Percentiles rank a stretch among this genome's conserved stretches.
Evolutionary conservation across 179 eudicot species (phyloP).

Genomic region (Dionaea muscipula): DNA sequence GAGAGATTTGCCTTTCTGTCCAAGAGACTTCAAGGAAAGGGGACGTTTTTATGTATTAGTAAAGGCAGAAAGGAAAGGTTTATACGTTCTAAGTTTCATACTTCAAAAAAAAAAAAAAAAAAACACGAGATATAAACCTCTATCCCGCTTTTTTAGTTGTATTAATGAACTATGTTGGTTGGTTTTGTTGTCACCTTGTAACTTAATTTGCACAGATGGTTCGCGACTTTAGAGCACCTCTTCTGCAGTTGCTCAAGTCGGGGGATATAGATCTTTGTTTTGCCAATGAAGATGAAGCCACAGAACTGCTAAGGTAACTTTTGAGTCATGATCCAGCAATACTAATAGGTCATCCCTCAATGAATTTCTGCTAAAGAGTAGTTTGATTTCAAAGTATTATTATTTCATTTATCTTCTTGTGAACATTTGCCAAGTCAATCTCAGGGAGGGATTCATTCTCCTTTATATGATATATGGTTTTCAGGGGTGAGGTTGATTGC

Average conservation of each 20-base stretch:
- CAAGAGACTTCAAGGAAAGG: too few species aligned
- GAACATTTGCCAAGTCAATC: too few species aligned
- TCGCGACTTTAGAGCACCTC: slow-evolving; percentile 47
- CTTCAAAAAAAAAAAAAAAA: too few species aligned
- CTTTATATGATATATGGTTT: too few species aligned
- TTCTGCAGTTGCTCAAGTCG: slow-evolving; percentile 58
- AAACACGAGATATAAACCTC: too few species aligned
- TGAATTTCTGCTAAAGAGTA: too few species aligned
- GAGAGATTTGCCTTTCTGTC: too few species aligned
- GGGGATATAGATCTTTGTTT: slow-evolving; percentile 88
- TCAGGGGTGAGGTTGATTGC: slow-evolving; percentile 48
- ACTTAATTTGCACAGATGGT: slow-evolving; percentile 58
- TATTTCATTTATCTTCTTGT: not conserved
- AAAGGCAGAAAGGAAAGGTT: too few species aligned
- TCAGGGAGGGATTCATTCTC: too few species aligned
- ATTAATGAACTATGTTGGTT: not conserved
- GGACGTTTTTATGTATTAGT: too few species aligned
- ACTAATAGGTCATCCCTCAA: too few species aligned
- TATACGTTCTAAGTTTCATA: too few species aligned
- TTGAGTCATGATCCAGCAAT: not conserved
- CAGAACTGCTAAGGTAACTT: slow-evolving; percentile 62
- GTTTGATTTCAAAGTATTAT: not conserved
- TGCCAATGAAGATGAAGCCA: slow-evolving; percentile 98
- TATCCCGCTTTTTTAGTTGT: not conserved
- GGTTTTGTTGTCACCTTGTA: not conserved